Evolutionary conservation across 148 eudicot species (phyloP), one percentile per base, ranked within the genome.

Genomic region (Simmondsia chinensis): DNA sequence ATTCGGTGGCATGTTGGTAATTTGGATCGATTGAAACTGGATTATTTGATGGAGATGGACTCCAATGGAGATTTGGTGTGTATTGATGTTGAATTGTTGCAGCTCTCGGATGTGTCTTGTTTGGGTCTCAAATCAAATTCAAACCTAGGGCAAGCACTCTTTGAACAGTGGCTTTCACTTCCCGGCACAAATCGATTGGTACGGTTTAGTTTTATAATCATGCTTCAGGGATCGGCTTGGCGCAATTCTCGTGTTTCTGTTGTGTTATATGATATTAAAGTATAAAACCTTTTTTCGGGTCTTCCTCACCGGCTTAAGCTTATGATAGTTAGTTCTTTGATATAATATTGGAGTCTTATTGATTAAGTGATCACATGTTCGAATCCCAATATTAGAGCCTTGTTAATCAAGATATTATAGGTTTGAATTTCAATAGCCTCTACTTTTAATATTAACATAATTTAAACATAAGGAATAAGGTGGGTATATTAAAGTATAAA

Each of bases 221-320:
- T n/a, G n/a, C n/a, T n/a, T n/a, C n/a, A n/a, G n/a, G n/a, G n/a
- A n/a, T n/a, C n/a, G n/a, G n/a, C n/a, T n/a, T n/a, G n/a, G n/a
- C n/a, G n/a, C n/a, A n/a, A n/a, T n/a, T n/a, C n/a, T n/a, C n/a
- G n/a, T n/a, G n/a, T n/a, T n/a, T n/a, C n/a, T n/a, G n/a, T n/a
- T 73, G 71, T 59, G 68, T 67, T 23, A 77, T 71, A 21, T n/a
- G n/a, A n/a, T n/a, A n/a, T n/a, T n/a, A n/a, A n/a, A 75, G 82
- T 57, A 75, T 75, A 14, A 66, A 68, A 53, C 71, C 82, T n/a
- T n/a, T n/a, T n/a, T n/a, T n/a, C 20, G 63, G 82, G 66, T 39
- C 52, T 47, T 76, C 71, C 40, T 74, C 82, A 0, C 76, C 76
- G 40, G 82, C 76, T 45, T 70, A 66, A 73, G 63, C 61, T 4